phyloP scores from a whole-genome alignment of 768 basidiomycete genomes.

The Lyophyllum atratum region DNA sequence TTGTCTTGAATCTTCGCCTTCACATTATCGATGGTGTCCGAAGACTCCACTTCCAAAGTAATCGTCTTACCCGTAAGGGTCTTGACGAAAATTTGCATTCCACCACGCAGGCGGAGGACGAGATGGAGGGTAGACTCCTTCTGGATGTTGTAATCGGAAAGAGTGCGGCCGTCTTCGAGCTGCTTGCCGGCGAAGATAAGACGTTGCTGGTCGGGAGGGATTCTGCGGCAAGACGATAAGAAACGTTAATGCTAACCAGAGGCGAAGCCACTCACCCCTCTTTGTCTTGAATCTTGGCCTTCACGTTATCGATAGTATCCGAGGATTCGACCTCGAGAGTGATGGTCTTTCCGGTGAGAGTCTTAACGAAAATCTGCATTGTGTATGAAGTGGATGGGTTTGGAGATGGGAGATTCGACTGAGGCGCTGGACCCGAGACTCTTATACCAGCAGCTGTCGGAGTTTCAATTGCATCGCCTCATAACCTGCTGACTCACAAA shows the following conservation, averaged over 20 bases:
- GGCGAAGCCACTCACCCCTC: slow-evolving; percentile 55
- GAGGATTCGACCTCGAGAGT: slow-evolving; percentile 74
- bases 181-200: slow-evolving; percentile 85
- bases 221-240: slow-evolving; percentile 35
- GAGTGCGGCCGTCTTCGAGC: slow-evolving; percentile 79
- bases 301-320: slow-evolving; percentile 71
- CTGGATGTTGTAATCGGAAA: slow-evolving; percentile 70
- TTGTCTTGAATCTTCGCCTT: slow-evolving; percentile 88
- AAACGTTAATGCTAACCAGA: neutral
- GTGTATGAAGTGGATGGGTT: slow-evolving; percentile 13
- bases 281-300: slow-evolving; percentile 88
- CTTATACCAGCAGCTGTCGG: slow-evolving; percentile 35
- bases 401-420: neutral
- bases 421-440: neutral
- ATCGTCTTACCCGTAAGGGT: slow-evolving; percentile 90
- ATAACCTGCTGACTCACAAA: slow-evolving; percentile 13
- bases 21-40: slow-evolving; percentile 76
- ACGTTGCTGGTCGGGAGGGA: slow-evolving; percentile 79
- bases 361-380: slow-evolving; percentile 55
- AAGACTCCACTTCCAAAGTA: slow-evolving; percentile 83
- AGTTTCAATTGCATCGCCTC: slow-evolving; percentile 38
- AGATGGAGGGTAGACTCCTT: slow-evolving; percentile 64
- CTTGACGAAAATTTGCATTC: slow-evolving; percentile 89
- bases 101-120: slow-evolving; percentile 46
- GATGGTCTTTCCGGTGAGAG: slow-evolving; percentile 75